Percentiles rank a stretch among this genome's conserved stretches.
Conservation (phyloP, 2,329 filamentous ascomycete genomes). For the Aspergillus pseudoterreus region DNA sequence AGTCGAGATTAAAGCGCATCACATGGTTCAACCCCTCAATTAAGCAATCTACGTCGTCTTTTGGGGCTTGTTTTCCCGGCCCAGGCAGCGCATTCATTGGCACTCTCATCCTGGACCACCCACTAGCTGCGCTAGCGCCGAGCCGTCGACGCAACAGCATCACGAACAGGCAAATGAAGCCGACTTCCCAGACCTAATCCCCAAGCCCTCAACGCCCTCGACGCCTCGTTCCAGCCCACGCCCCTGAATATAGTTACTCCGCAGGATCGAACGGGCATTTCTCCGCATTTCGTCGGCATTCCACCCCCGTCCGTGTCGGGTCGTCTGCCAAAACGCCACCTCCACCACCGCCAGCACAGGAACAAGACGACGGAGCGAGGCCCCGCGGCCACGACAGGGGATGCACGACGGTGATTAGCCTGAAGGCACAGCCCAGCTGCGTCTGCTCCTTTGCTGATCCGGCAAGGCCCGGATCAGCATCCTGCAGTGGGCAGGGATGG, state of each 20-base stretch:
- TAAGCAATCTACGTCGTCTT: neutral
- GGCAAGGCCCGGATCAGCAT: constrained; percentile 2
- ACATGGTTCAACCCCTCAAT: neutral
- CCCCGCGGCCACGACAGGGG: neutral
- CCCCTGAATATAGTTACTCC: neutral
- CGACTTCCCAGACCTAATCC: neutral
- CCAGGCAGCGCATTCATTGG: neutral
- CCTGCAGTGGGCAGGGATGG: neutral
- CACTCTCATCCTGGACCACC: neutral
- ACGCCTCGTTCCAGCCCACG: neutral
- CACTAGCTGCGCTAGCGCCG: neutral
- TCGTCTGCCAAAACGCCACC: neutral
- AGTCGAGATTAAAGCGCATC: neutral
- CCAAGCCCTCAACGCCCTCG: neutral
- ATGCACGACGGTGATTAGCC: neutral
- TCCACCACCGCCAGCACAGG: neutral
- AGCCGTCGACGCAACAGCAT: neutral
- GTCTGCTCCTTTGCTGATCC: constrained; percentile 4
- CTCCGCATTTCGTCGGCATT: neutral
- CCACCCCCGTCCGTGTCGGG: neutral
- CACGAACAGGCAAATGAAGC: neutral
- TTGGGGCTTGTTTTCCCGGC: neutral
- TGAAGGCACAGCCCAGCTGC: neutral
- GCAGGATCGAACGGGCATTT: neutral
- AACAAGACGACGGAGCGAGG: neutral